These are phyloP conservation scores for Anacardium occidentale DNA, from an alignment of 345 rosid species.

Conservation along the genomic window DNA sequence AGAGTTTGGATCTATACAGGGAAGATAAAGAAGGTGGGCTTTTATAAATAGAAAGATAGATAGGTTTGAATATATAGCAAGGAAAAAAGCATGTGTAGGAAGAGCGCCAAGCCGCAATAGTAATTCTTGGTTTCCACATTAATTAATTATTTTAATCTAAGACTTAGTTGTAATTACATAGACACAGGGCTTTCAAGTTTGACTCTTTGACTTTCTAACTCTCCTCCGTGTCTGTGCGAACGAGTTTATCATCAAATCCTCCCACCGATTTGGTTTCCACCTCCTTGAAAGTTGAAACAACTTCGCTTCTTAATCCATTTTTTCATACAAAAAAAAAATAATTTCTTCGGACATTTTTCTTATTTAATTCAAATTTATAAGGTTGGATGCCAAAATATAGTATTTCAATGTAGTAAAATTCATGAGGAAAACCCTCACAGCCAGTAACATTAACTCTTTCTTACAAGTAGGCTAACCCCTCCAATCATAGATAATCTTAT, in stretches of 20 bases:
- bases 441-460: too few species aligned
- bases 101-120: too few species aligned
- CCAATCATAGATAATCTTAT: too few species aligned
- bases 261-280: not conserved
- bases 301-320: not conserved
- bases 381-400: too few species aligned
- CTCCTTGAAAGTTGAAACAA: constrained; percentile 6
- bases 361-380: too few species aligned
- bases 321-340: not conserved
- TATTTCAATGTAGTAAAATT: too few species aligned
- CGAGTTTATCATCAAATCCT: constrained; percentile 8
- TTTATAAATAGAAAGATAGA: constrained; percentile 33
- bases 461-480: too few species aligned
- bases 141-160: constrained; percentile 8
- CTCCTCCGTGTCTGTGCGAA: not conserved
- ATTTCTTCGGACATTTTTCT: too few species aligned
- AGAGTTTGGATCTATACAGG: constrained; percentile 41
- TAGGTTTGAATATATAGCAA: constrained; percentile 25
- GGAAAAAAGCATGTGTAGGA: constrained; percentile 20
- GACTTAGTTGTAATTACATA: constrained; percentile 24
- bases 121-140: constrained; percentile 1
- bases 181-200: constrained; percentile 30
- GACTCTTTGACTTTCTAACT: constrained; percentile 31
- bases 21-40: constrained; percentile 39
- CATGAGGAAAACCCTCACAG: too few species aligned